phyloP scores from a whole-genome alignment of 176 grass and related monocot genomes.

The Oryza officinalis region DNA sequence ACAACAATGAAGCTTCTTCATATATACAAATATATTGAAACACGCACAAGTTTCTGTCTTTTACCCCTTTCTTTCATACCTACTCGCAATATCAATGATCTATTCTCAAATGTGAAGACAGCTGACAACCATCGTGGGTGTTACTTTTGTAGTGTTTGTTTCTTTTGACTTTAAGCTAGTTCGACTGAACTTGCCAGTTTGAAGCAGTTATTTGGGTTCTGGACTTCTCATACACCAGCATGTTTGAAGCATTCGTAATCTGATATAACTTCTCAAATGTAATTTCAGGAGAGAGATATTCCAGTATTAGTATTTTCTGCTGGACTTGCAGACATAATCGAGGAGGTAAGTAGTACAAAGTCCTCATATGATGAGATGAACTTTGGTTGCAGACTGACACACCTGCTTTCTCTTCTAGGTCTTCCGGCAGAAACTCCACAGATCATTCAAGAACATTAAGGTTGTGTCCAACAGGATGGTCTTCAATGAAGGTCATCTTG shows the following conservation, averaged over 20 bases:
- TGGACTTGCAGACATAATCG: slow-evolving; percentile 95
- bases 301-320: slow-evolving; percentile 93
- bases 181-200: slow-evolving; percentile 21
- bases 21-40: not conserved
- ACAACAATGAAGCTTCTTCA: not conserved
- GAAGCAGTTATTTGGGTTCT: slow-evolving; percentile 1
- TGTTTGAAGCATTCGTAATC: not conserved
- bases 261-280: slow-evolving; percentile 27
- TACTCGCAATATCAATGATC: not conserved
- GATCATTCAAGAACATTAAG: slow-evolving; percentile 88
- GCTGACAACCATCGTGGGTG: not conserved
- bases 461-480: slow-evolving; percentile 95
- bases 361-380: not conserved
- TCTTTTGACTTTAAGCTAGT: not conserved
- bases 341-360: slow-evolving; percentile 60
- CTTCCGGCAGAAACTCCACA: slow-evolving; percentile 81
- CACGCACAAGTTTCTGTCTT: not conserved
- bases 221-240: not conserved
- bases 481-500: slow-evolving; percentile 71
- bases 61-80: slow-evolving; percentile 11
- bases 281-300: slow-evolving; percentile 76
- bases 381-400: slow-evolving; percentile 1
- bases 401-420: slow-evolving; percentile 47
- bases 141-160: slow-evolving; percentile 17
- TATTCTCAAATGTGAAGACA: not conserved